A percentile compares a stretch with the other conserved stretches of the same genome.
phyloP scores from a whole-genome alignment of 305 asterid species.

The Fraxinus sp. region DNA sequence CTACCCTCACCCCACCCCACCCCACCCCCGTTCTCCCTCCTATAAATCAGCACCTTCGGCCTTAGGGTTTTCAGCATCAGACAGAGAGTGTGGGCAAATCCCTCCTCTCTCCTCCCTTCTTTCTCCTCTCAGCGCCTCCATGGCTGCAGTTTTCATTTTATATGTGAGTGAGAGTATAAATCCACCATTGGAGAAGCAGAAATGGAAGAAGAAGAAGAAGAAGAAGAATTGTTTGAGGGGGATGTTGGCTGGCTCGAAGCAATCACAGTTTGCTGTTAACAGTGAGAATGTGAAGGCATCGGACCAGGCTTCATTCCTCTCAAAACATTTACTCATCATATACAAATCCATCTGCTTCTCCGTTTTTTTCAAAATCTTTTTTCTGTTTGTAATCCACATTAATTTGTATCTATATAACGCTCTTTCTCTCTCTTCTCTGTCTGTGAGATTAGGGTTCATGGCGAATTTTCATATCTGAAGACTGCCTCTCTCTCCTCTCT shows the following conservation, averaged over 20 bases:
- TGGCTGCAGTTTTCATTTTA: not conserved
- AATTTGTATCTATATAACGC: not conserved
- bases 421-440: not conserved
- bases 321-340: conserved; percentile 24
- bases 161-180: not conserved
- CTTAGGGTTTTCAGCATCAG: conserved; percentile 26
- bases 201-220: not conserved
- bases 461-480: not conserved
- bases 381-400: not conserved
- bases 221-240: conserved; percentile 20
- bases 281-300: conserved; percentile 46
- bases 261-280: conserved; percentile 29
- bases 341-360: not conserved
- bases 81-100: not conserved
- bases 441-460: not conserved
- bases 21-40: conserved; percentile 22
- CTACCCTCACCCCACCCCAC: not conserved
- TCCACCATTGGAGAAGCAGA: conserved; percentile 4
- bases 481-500: not conserved
- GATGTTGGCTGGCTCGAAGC: conserved; percentile 76
- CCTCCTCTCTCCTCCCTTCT: not conserved
- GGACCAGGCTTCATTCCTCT: conserved; percentile 92
- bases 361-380: not conserved
- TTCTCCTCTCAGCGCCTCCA: not conserved
- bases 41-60: conserved; percentile 33